Evolutionary conservation across 1,284 basidiomycete species (phyloP).

Genomic region (Papiliotrema fonsecae): DNA sequence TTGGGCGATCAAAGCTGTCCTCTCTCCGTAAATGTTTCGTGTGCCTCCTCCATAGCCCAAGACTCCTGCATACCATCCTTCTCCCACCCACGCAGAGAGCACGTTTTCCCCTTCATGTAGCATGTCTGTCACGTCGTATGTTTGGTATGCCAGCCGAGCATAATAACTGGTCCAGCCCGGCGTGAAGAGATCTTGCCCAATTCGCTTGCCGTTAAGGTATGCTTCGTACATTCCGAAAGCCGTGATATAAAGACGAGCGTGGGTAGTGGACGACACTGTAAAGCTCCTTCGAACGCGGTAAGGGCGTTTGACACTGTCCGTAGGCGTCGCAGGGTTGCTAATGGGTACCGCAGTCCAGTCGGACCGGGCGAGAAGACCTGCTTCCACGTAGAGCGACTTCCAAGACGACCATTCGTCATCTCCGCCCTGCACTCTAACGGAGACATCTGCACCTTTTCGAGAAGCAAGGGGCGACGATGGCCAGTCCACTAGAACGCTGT

Average conservation of each 20-base stretch:
- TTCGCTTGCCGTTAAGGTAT: constrained; percentile 28
- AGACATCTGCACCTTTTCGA: constrained; percentile 7
- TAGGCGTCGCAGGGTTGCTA: not conserved
- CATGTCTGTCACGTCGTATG: constrained; percentile 23
- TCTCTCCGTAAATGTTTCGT: constrained; percentile 26
- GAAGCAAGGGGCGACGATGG: not conserved
- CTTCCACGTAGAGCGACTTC: constrained; percentile 17
- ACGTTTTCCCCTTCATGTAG: constrained; percentile 23
- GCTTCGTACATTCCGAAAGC: constrained; percentile 39
- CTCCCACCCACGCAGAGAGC: constrained; percentile 25
- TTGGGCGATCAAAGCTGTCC: constrained; percentile 25
- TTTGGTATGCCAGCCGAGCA: constrained; percentile 35
- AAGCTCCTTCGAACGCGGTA: constrained; percentile 19
- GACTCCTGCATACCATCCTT: constrained; percentile 38
- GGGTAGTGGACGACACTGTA: not conserved
- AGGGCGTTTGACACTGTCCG: constrained; percentile 17
- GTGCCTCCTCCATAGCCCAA: constrained; percentile 19
- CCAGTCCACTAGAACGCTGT: constrained; percentile 7
- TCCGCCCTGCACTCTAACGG: constrained; percentile 11
- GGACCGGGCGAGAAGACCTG: constrained; percentile 14
- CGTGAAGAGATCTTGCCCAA: constrained; percentile 36
- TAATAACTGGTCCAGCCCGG: constrained; percentile 42
- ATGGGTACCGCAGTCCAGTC: constrained; percentile 25
- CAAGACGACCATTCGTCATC: constrained; percentile 12
- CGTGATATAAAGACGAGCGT: constrained; percentile 35